Base-by-base conservation (phyloP, 2,329 filamentous ascomycete genomes). In the Neophaeococcomyces mojaviensis region DNA sequence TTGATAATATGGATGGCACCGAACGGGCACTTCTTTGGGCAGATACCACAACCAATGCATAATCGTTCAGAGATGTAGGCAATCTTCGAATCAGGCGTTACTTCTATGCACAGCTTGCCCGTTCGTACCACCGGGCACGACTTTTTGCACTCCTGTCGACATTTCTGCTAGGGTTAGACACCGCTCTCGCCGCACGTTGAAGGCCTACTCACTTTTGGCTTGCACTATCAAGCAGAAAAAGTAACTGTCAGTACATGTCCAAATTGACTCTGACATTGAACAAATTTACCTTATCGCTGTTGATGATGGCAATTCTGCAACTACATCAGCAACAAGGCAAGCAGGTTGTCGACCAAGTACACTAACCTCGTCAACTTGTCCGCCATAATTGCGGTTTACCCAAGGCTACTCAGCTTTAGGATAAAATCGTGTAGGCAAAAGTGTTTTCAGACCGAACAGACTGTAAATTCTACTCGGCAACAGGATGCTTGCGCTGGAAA, bases 1-100 rank as follows among this genome's bases (percentile, higher is more conserved):
- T 98, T 98, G 88, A 98, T 98, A 69, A 98, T 98, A 68, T 90
- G 94, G 71, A 98, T 98, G 56, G 92, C 92, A 64, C 89, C 85
- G 70, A 98, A 98, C 13, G 92, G 92, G 68, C 92, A 98, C 70
- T 97, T 97, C 76, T 98, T 98, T 36, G 90, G 88, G 69, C 94
- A 98, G 73, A 98, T 98, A 82, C 92, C 94, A 65, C 94, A 98
- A 69, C 92, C 92, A 61, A 97, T 96, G 67, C 90, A 96, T 52
- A 96, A 81, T 54, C 81, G 81, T 69, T 98, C 92, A 56, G 90
- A 97, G 62, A 98, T 94, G 77, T 96, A 98, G 66, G 92, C 92
- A 59, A 98, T 90, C 63, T 90, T 90, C 56, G 90, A 94, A 48
- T 86, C 79, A 53, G 86, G 74, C 44, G 78, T 76, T 61, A 98